Base-by-base conservation (phyloP, 768 basidiomycete genomes). In the Suillus americanus region DNA sequence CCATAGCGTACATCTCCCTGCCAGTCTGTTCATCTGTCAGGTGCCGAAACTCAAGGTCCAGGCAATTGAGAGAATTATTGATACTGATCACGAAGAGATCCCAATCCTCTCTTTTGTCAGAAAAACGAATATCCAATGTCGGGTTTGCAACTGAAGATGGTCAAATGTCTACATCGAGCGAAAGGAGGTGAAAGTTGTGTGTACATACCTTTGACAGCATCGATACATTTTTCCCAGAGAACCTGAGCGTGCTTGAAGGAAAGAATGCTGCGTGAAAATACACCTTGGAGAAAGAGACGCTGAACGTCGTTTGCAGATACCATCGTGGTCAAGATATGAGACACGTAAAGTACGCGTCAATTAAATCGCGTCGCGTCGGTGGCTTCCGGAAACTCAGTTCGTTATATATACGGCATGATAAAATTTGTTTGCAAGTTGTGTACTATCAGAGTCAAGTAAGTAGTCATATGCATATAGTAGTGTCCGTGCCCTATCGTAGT, bases 271-370 rank as follows among this genome's bases (percentile, higher is more conserved):
- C 92, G 83, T 25, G 92, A 91, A 30, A 95, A 78, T 25, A 94
- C 77, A 0, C 90, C 86, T 67, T 95, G 94, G 23, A 95, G 83
- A 69, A 92, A 95, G 54, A 95, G 83, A 43, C 87, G 85, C 66
- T 87, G 85, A 5, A 91, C 87, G 73, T 94, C 91, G 73, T 78
- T 78, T n/a, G 84, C 69, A 43, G 80, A 79, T 48, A 81, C 82
- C 79, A 86, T 80, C 56, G 70, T 72, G 61, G 65, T 56, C 48
- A 43, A 64, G 37, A 41, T 51, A 62, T 51, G 60, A 62, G 35
- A 62, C 53, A 59, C 66, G 62, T 48, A n/a, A 35, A n/a, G 23
- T 16, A 16, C 65, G 25, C 60, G 61, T 46, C 68, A 67, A 70
- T 65, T 69, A 65, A 65, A 68, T 69, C 75, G 74, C 73, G 71